Conservation (phyloP, 2,329 filamentous ascomycete species). For the Pseudopyrenochaeta lycopersici region DNA sequence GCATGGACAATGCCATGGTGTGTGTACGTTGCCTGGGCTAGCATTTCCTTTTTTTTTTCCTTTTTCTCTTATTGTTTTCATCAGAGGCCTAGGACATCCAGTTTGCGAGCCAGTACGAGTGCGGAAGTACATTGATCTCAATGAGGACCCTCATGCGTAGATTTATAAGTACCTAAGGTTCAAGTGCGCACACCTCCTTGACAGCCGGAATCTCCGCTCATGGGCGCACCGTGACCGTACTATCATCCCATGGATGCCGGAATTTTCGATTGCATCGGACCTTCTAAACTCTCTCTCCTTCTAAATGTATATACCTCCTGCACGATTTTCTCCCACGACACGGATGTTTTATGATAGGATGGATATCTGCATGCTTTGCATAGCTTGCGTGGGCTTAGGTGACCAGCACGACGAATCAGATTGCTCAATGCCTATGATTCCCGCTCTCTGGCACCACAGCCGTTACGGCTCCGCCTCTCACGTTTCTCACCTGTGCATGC, state of each 20-base stretch:
- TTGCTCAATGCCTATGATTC: conserved; percentile 14
- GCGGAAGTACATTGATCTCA: neutral
- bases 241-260: conserved; percentile 6
- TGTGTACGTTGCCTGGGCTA: conserved; percentile 26
- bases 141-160: conserved; percentile 1
- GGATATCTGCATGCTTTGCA: conserved; percentile 41
- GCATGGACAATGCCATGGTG: conserved; percentile 14
- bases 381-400: conserved; percentile 35
- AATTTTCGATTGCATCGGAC: neutral
- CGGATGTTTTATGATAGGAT: conserved; percentile 45
- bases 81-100: conserved; percentile 9
- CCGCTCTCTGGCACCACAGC: neutral
- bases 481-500: neutral
- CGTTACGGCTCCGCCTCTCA: neutral
- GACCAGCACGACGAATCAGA: conserved; percentile 20
- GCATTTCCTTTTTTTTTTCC: conserved; percentile 14
- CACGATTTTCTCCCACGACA: conserved; percentile 16
- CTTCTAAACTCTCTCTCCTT: conserved; percentile 14
- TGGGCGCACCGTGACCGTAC: neutral
- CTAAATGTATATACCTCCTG: conserved; percentile 47
- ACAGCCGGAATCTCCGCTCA: neutral
- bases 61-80: too few relatives aligned
- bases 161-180: neutral
- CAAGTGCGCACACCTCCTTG: neutral
- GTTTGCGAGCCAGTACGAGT: conserved; percentile 12